These are phyloP conservation scores for Cytospora piceicola DNA, from an alignment of 2,329 filamentous ascomycete species.

Conservation along the genomic window DNA sequence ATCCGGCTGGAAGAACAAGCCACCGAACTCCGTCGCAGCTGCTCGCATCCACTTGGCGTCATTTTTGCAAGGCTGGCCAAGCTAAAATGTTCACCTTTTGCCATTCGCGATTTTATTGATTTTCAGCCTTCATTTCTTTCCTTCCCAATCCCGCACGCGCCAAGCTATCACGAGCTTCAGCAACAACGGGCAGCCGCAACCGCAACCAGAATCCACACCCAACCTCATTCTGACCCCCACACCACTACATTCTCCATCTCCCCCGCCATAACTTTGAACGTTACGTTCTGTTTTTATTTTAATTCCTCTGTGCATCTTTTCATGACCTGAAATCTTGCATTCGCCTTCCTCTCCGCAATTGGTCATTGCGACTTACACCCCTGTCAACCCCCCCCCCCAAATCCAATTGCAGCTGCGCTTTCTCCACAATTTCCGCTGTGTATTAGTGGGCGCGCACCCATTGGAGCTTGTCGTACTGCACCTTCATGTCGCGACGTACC, in stretches of 20 bases:
- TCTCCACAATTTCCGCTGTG: constrained; percentile 22
- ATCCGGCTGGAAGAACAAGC: constrained; percentile 29
- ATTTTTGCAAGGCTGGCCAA: constrained; percentile 36
- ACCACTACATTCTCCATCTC: background rate
- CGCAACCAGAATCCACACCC: constrained; percentile 19
- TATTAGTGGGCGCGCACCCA: constrained; percentile 4
- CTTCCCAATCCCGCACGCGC: constrained; percentile 32
- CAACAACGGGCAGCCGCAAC: constrained; percentile 29
- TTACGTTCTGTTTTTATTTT: constrained; percentile 5
- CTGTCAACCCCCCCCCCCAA: constrained; percentile 7
- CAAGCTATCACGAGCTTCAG: constrained; percentile 34
- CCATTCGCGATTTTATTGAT: constrained; percentile 33
- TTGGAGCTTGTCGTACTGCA: constrained; percentile 19
- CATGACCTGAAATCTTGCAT: background rate
- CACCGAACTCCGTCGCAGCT: constrained; percentile 27
- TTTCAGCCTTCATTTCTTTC: constrained; percentile 37
- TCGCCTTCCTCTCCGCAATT: background rate
- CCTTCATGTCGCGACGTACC: constrained; percentile 43
- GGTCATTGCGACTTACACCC: background rate
- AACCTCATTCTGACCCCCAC: constrained; percentile 11
- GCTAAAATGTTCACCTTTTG: constrained; percentile 31
- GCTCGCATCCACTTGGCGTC: constrained; percentile 26
- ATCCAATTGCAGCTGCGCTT: constrained; percentile 19
- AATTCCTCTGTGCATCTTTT: background rate
- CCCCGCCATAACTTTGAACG: constrained; percentile 18